phyloP scores from a whole-genome alignment of 805 yeast genomes.

The Zygoascus tannicola region DNA sequence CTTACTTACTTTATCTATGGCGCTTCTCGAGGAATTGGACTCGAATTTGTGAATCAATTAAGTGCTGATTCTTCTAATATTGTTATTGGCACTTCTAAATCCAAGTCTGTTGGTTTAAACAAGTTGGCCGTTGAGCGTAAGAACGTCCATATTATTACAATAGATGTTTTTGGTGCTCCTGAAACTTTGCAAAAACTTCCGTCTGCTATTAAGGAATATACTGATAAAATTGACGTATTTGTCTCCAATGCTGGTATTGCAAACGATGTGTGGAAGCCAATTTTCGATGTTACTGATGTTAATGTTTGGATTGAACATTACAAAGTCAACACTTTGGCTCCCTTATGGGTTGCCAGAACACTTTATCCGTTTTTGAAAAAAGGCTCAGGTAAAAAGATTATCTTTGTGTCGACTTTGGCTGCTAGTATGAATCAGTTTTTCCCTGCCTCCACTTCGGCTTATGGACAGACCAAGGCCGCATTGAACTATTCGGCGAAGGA shows the following conservation, averaged over 20 bases:
- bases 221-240: slow-evolving; percentile 23
- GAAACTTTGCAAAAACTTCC: slow-evolving; percentile 16
- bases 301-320: slow-evolving; percentile 14
- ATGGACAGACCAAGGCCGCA: slow-evolving; percentile 34
- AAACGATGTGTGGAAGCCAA: background rate
- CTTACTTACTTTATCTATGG: slow-evolving; percentile 27
- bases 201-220: slow-evolving; percentile 9
- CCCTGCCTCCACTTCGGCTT: slow-evolving; percentile 23
- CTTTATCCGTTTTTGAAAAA: slow-evolving; percentile 20
- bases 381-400: slow-evolving; percentile 20
- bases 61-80: slow-evolving; percentile 16
- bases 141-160: slow-evolving; percentile 22
- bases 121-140: slow-evolving; percentile 7
- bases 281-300: background rate
- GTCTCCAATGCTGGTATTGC: slow-evolving; percentile 25
- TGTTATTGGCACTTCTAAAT: slow-evolving; percentile 20
- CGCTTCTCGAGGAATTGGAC: slow-evolving; percentile 30
- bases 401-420: slow-evolving; percentile 24
- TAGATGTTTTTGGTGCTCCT: slow-evolving; percentile 19
- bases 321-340: slow-evolving; percentile 21
- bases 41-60: slow-evolving; percentile 26
- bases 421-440: slow-evolving; percentile 19
- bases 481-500: slow-evolving; percentile 27
- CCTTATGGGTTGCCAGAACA: slow-evolving; percentile 17
- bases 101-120: slow-evolving; percentile 11